Evolutionary conservation across 2,329 filamentous ascomycete species (phyloP).

Genomic region (Anthostomella pinea): DNA sequence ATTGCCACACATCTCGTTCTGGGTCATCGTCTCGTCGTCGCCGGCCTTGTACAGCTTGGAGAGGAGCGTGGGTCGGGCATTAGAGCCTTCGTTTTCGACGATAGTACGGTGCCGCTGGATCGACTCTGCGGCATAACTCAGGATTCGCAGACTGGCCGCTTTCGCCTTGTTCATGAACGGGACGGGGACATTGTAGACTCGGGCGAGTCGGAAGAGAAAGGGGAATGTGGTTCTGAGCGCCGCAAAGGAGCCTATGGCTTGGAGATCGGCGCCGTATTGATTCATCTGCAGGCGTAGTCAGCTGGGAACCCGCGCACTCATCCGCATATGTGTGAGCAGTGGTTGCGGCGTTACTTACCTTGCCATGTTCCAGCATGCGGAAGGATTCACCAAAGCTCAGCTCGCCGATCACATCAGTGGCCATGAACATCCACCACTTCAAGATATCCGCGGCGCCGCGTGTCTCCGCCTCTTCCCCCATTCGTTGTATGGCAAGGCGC

Average conservation of each 20-base stretch:
- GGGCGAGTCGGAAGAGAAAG: slow-evolving; percentile 19
- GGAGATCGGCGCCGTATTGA: slow-evolving; percentile 40
- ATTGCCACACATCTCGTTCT: slow-evolving; percentile 13
- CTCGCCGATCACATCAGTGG: slow-evolving; percentile 52
- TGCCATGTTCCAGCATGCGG: slow-evolving; percentile 46
- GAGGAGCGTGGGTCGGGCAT: slow-evolving; percentile 34
- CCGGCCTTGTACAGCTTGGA: slow-evolving; percentile 35
- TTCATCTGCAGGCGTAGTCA: slow-evolving; percentile 33
- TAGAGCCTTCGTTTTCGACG: slow-evolving; percentile 17
- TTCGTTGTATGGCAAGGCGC: slow-evolving; percentile 39
- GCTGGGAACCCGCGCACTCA: too few species aligned
- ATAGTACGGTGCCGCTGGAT: slow-evolving; percentile 15
- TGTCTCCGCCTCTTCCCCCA: slow-evolving; percentile 38
- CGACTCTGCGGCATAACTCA: slow-evolving; percentile 27
- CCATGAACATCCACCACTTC: slow-evolving; percentile 54
- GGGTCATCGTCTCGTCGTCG: slow-evolving; percentile 24
- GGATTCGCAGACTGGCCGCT: slow-evolving; percentile 15
- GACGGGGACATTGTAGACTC: slow-evolving; percentile 23
- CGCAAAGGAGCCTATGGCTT: slow-evolving; percentile 20
- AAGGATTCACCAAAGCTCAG: slow-evolving; percentile 55
- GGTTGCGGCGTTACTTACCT: slow-evolving; percentile 37
- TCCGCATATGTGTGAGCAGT: too few species aligned
- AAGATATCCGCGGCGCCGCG: slow-evolving; percentile 42
- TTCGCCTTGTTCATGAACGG: slow-evolving; percentile 21
- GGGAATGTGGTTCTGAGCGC: slow-evolving; percentile 31